Conservation (phyloP, 2,329 filamentous ascomycete genomes). For the Xylariaceae sp. region DNA sequence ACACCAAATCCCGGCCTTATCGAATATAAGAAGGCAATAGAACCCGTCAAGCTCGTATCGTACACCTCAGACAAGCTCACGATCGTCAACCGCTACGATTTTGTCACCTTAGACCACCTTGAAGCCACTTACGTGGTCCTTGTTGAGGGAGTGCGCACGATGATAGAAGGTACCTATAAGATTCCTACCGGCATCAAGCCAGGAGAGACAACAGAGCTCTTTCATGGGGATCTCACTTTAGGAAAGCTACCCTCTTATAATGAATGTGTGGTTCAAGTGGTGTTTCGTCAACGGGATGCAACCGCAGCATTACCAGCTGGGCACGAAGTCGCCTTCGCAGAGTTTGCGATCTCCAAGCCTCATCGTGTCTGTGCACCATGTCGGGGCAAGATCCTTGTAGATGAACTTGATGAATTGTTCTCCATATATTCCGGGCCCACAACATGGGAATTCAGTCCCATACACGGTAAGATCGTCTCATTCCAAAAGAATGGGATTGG, state of each 20-base stretch:
- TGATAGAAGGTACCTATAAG: conserved; percentile 23
- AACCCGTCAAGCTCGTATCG: conserved; percentile 41
- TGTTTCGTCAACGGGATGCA: conserved; percentile 25
- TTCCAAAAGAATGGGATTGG: conserved; percentile 25
- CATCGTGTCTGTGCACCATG: neutral
- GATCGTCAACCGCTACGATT: conserved; percentile 40
- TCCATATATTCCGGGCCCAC: conserved; percentile 24
- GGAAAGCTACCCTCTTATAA: neutral
- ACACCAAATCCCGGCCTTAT: conserved; percentile 39
- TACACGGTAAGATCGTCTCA: conserved; percentile 26
- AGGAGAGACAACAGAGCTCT: conserved; percentile 26
- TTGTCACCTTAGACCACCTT: conserved; percentile 38
- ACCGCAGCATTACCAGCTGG: conserved; percentile 24
- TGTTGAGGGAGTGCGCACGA: conserved; percentile 26
- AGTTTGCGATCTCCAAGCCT: conserved; percentile 23
- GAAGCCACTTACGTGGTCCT: conserved; percentile 30
- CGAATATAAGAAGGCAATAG: conserved; percentile 44
- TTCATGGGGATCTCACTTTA: conserved; percentile 6
- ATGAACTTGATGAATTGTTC: conserved; percentile 23
- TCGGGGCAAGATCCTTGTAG: conserved; percentile 20
- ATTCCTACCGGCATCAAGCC: conserved; percentile 27
- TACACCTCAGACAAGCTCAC: conserved; percentile 29
- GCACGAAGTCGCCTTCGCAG: conserved; percentile 30
- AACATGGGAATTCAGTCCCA: conserved; percentile 27
- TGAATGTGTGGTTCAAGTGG: conserved; percentile 27